phyloP scores from a whole-genome alignment of 441 rosid genomes.

The Adansonia grandidieri region DNA sequence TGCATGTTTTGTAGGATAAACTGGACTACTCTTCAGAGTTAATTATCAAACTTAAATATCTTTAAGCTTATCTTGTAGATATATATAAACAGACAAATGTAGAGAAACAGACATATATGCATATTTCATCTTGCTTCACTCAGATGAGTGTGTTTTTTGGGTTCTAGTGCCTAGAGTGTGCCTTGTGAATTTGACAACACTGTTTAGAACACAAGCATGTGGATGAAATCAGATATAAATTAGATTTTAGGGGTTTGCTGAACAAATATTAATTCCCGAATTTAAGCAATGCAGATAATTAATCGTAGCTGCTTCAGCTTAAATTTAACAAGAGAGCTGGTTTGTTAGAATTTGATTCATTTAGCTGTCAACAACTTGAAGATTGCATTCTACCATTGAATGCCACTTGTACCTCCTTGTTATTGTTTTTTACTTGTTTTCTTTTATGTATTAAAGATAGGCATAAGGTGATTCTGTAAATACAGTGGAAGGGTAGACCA shows the following conservation, averaged over 20 bases:
- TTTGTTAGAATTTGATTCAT: not conserved
- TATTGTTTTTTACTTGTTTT: not conserved
- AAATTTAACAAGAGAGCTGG: not conserved
- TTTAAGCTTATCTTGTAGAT: not conserved
- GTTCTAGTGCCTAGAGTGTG: not conserved
- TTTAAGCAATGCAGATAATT: not conserved
- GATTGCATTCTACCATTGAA: not conserved
- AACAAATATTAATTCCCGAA: slow-evolving; percentile 9
- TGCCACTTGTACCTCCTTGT: not conserved
- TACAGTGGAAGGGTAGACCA: not conserved
- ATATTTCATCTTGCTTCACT: not conserved
- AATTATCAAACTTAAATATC: not conserved
- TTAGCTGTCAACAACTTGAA: not conserved
- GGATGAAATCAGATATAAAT: not conserved
- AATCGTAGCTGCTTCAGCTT: not conserved
- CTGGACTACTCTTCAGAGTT: not conserved
- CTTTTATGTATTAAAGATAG: not conserved
- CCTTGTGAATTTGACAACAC: not conserved
- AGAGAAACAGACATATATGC: not conserved
- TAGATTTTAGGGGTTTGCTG: not conserved
- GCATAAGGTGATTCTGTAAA: not conserved
- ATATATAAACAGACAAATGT: not conserved
- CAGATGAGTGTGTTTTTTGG: not conserved
- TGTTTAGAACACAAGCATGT: not conserved
- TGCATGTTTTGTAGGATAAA: not conserved